Evolutionary conservation across 2,329 filamentous ascomycete species (phyloP).

Genomic region (Pseudopithomyces maydicus): DNA sequence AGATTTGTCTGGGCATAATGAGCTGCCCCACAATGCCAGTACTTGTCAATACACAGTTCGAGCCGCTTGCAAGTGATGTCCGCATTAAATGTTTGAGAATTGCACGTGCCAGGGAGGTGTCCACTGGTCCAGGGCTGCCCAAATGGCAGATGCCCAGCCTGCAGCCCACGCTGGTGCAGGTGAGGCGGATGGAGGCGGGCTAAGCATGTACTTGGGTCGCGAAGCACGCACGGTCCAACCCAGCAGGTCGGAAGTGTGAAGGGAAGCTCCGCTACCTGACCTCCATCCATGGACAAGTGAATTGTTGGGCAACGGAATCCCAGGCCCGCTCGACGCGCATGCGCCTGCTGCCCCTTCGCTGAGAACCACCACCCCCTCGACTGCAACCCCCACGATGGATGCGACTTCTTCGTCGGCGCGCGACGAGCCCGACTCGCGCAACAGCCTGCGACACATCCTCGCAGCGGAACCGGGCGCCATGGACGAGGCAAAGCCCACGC

Average conservation of each 20-base stretch:
- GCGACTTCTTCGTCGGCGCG: slow-evolving; percentile 20
- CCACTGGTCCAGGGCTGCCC: too few species aligned
- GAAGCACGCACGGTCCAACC: background rate
- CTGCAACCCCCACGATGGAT: slow-evolving; percentile 19
- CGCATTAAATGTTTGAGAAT: too few species aligned
- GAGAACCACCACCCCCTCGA: background rate
- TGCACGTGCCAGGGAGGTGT: too few species aligned
- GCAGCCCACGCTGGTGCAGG: too few species aligned
- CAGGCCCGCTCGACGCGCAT: slow-evolving; percentile 12
- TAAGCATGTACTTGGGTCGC: too few species aligned
- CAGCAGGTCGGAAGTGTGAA: too few species aligned
- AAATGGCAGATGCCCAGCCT: too few species aligned
- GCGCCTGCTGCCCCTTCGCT: slow-evolving; percentile 7
- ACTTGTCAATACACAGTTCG: slow-evolving; percentile 8
- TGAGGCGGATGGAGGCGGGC: too few species aligned
- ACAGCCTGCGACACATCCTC: slow-evolving; percentile 47
- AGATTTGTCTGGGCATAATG: slow-evolving; percentile 32
- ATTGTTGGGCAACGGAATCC: background rate
- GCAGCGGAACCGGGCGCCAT: slow-evolving; percentile 38
- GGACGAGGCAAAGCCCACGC: slow-evolving; percentile 37
- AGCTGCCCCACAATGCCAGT: slow-evolving; percentile 33
- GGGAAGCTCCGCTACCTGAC: too few species aligned
- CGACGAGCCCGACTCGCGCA: slow-evolving; percentile 45
- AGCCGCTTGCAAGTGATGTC: background rate
- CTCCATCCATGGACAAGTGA: too few species aligned